These are phyloP conservation scores for Tephrocybe sp. DNA, from an alignment of 768 basidiomycete species.

Conservation along the genomic window DNA sequence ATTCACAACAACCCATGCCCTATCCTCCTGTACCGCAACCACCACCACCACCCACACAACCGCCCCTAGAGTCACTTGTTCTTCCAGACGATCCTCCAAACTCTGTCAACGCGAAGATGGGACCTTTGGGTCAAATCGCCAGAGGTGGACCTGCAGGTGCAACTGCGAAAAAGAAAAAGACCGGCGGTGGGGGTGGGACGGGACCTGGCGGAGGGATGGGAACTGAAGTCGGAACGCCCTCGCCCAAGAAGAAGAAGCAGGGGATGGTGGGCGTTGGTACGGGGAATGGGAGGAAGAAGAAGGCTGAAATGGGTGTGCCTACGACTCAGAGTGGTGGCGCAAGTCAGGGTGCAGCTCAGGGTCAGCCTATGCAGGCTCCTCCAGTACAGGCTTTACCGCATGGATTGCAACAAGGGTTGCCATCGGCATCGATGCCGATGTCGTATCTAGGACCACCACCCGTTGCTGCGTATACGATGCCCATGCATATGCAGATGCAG, in stretches of 20 bases:
- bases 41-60: constrained; percentile 18
- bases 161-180: constrained; percentile 61
- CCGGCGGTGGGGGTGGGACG: constrained; percentile 19
- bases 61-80: constrained; percentile 24
- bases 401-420: constrained; percentile 1
- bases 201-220: constrained; percentile 19
- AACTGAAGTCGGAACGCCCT: constrained; percentile 20
- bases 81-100: constrained; percentile 67
- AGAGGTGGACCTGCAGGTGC: constrained; percentile 43
- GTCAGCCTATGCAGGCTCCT: constrained; percentile 3
- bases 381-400: constrained; percentile 1
- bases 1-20: constrained; percentile 4
- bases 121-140: constrained; percentile 75
- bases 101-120: constrained; percentile 64
- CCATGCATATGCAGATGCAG: constrained; percentile 5
- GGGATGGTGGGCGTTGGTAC: constrained; percentile 36
- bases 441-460: constrained; percentile 9
- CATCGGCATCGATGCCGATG: constrained; percentile 6
- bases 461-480: constrained; percentile 11
- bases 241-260: constrained; percentile 42
- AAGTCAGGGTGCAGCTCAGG: background rate
- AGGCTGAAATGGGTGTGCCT: constrained; percentile 17
- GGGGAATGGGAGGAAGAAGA: constrained; percentile 50
- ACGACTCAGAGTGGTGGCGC: background rate
- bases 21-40: background rate